A percentile compares a stretch with the other conserved stretches of the same genome.
These are phyloP conservation scores for Acrodontium crateriforme DNA, from an alignment of 2,329 filamentous ascomycete genomes.

Conservation along the genomic window DNA sequence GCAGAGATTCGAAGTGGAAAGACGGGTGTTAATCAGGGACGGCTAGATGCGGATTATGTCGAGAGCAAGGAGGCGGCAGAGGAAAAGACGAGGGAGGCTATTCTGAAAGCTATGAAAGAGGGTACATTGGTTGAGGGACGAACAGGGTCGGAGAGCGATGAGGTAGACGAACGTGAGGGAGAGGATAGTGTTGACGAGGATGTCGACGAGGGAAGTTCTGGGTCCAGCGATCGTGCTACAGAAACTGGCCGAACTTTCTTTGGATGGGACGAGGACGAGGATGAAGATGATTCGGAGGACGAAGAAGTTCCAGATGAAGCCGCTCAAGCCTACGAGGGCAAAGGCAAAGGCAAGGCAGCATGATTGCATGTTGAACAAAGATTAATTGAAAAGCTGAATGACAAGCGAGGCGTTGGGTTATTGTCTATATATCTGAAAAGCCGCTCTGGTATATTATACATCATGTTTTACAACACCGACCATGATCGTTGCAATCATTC, in stretches of 20 bases:
- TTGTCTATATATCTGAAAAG: too few relatives aligned
- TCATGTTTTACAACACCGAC: too few relatives aligned
- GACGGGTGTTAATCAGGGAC: conserved; percentile 41
- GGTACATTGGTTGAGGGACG: conserved; percentile 43
- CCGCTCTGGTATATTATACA: too few relatives aligned
- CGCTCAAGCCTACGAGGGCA: conserved; percentile 23
- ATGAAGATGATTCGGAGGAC: conserved; percentile 33
- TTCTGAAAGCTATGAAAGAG: conserved; percentile 54
- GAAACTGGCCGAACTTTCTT: conserved; percentile 42
- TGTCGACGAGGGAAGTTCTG: conserved; percentile 17
- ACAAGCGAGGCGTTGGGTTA: too few relatives aligned
- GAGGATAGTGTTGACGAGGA: conserved; percentile 19
- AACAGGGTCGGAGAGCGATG: conserved; percentile 27
- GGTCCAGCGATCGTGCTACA: conserved; percentile 17
- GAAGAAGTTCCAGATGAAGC: conserved; percentile 24
- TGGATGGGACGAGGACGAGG: conserved; percentile 59
- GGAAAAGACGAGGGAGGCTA: conserved; percentile 67
- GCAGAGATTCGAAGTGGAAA: conserved; percentile 67
- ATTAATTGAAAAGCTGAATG: too few relatives aligned
- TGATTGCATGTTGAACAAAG: too few relatives aligned
- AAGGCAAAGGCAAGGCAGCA: conserved; percentile 28
- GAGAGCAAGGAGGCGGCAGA: conserved; percentile 85
- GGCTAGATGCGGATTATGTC: conserved; percentile 80
- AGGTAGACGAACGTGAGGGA: conserved; percentile 32
- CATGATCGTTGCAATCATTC: too few relatives aligned